Percentiles rank a stretch among this genome's conserved stretches.
These are phyloP conservation scores for Quercus engelmannii DNA, from an alignment of 306 rosid genomes.

Conservation along the genomic window DNA sequence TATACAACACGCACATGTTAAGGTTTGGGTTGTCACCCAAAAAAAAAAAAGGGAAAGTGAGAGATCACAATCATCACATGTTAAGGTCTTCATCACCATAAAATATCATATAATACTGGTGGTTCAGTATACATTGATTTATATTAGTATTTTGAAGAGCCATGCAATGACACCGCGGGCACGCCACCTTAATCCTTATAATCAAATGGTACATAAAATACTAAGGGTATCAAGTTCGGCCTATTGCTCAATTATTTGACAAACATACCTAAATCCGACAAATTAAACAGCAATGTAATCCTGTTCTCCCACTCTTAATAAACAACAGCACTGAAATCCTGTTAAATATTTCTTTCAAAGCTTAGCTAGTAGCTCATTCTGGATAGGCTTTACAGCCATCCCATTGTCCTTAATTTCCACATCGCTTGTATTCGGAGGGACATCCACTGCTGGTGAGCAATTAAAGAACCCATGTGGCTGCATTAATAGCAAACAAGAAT, in stretches of 20 bases:
- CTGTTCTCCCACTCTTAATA: background rate
- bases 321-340: background rate
- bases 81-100: no score
- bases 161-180: no score
- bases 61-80: no score
- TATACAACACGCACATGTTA: no score
- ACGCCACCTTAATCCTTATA: no score
- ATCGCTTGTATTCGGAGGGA: slow-evolving; percentile 61
- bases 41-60: no score
- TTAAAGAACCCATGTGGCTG: slow-evolving; percentile 87
- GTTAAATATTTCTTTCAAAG: slow-evolving; percentile 32
- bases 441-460: slow-evolving; percentile 69
- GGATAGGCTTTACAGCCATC: slow-evolving; percentile 54
- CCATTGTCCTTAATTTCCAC: slow-evolving; percentile 61
- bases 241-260: background rate
- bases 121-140: no score
- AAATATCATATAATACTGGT: no score
- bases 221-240: background rate
- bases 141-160: no score
- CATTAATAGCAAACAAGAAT: slow-evolving; percentile 13
- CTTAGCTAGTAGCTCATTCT: slow-evolving; percentile 54
- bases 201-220: no score
- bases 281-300: background rate
- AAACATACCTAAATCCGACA: background rate
- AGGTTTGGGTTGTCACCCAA: no score